A percentile compares a stretch with the other conserved stretches of the same genome.
Evolutionary conservation across 805 yeast species (phyloP).

Genomic region (Starmerella powellii): DNA sequence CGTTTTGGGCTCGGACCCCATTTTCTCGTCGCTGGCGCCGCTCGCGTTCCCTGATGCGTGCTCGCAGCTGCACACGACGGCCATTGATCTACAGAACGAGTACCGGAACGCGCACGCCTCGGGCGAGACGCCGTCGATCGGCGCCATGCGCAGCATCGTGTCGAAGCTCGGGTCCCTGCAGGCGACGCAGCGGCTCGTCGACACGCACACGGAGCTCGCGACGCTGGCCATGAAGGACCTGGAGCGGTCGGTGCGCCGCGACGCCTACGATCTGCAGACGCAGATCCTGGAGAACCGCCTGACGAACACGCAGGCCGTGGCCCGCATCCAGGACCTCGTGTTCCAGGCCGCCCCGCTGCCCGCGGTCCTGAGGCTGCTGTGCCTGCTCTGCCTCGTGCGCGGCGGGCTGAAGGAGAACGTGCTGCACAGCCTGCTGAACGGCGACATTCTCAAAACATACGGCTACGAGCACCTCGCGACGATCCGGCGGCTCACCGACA

Average conservation of each 20-base stretch:
- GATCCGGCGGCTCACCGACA: slow-evolving; percentile 39
- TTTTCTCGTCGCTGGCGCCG: slow-evolving; percentile 37
- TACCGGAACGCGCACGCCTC: slow-evolving; percentile 39
- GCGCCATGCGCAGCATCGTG: slow-evolving; percentile 62
- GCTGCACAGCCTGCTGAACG: slow-evolving; percentile 32
- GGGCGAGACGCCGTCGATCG: slow-evolving; percentile 36
- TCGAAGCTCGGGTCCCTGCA: slow-evolving; percentile 56
- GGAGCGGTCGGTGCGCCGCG: slow-evolving; percentile 26
- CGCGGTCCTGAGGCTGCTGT: slow-evolving; percentile 41
- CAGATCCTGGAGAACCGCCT: slow-evolving; percentile 48
- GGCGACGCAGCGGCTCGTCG: slow-evolving; percentile 51
- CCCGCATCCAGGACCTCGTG: slow-evolving; percentile 40
- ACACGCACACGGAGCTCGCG: slow-evolving; percentile 63
- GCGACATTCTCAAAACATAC: slow-evolving; percentile 47
- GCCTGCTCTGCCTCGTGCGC: slow-evolving; percentile 49
- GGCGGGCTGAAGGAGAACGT: slow-evolving; percentile 57
- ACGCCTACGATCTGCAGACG: slow-evolving; percentile 35
- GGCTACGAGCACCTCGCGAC: slow-evolving; percentile 45
- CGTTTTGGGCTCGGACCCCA: slow-evolving; percentile 16
- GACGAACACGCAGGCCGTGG: slow-evolving; percentile 31
- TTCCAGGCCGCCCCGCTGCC: slow-evolving; percentile 34
- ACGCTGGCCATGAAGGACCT: slow-evolving; percentile 47
- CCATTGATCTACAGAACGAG: slow-evolving; percentile 55
- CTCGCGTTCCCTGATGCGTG: slow-evolving; percentile 76
- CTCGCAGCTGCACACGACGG: slow-evolving; percentile 52